Base-by-base conservation (phyloP, 2,329 filamentous ascomycete genomes). In the Dactylellina leptospora region DNA sequence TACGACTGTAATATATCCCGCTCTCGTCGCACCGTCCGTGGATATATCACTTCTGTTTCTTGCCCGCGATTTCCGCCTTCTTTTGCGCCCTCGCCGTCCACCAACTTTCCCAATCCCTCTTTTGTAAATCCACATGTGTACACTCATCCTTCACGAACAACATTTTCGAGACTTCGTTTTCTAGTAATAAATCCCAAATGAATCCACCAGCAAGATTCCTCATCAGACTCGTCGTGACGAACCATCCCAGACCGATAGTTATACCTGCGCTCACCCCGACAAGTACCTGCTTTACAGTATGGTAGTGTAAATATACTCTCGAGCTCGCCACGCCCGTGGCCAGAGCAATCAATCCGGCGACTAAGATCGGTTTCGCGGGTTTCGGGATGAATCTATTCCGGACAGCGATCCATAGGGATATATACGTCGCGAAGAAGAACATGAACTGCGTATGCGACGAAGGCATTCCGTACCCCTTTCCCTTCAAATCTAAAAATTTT, bases 401-500 rank as follows among this genome's bases (percentile, higher is more conserved):
- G 71, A 93, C 82, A 47, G 96, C 84, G 45, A 99, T 84, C 82
- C 97, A 97, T 18, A 99, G 83, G 22, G 87, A 84, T 70, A 97
- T 82, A 74, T 90, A 95, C 64, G 96, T 82, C 66, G 91, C 89
- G 85, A 96, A 97, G 83, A 92, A 99, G 62, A 90, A 86, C 73
- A 93, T 90, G 79, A 97, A 99, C 82, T 99, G 95, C 6, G 95
- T 90, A 81, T 99, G 95, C 36, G 93, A 97, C 5, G 86, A 88
- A 9, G 95, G 95, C 96, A 99, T 99, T 76, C 95, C 96, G 79
- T 99, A 99, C 74, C 95, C 95, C 80, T 96, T 96, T 62, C 92
- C 86, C 78, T 93, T 88, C 83, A 88, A 87, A 23, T 72, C 59
- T 72, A 16, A 44, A 45, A 10, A 28, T 40, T 47, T 42, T 27